Evolutionary conservation across 306 rosid species (phyloP), one percentile per base, ranked within the genome.

Genomic region (Gillenia trifoliata): DNA sequence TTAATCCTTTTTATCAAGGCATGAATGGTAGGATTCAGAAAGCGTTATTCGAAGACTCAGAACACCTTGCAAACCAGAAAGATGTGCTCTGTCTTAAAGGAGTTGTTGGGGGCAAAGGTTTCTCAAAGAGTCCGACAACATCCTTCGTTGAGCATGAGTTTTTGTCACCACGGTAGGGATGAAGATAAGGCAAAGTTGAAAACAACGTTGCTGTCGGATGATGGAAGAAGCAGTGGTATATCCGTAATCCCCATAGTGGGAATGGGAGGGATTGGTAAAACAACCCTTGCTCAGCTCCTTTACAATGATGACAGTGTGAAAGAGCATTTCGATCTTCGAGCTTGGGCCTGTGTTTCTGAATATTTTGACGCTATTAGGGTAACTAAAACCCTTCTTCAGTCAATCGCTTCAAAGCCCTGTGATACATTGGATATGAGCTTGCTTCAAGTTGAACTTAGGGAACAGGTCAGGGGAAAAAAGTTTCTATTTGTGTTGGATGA

Each of bases 261-360:
- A 8, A 33, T 57, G 63, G 63, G 63, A 26, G 63, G 63, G 6
- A 31, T 57, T 57, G 63, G 63, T 25, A 68, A 68, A 33, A 68
- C 73, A 8, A 49, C 73, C 25, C 73, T 68, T 19, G 41, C 73
- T 68, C 73, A 47, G 26, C 40, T 68, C 26, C 20, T 68, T 29
- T 68, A 49, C 11, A 68, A 49, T 19, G 60, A 68, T 29, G 60
- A 68, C 16, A 47, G 3, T 1, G 25, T 68, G 26, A 45, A 47
- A 29, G 55, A 29, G n/a, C 34, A 26, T 28, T 68, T 68, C 41
- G 8, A 26, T 16, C 11, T 68, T 9, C 17, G 11, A 28, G 23
- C 59, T 4, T 47, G 73, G 73, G 57, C 22, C 12, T 68, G 38
- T 25, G 40, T 68, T 19, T 45, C 59, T 0, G 31, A 68, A 17